Percentiles rank a stretch among this genome's conserved stretches.
Conservation (phyloP, 768 basidiomycete species). For the Hericium erinaceus region DNA sequence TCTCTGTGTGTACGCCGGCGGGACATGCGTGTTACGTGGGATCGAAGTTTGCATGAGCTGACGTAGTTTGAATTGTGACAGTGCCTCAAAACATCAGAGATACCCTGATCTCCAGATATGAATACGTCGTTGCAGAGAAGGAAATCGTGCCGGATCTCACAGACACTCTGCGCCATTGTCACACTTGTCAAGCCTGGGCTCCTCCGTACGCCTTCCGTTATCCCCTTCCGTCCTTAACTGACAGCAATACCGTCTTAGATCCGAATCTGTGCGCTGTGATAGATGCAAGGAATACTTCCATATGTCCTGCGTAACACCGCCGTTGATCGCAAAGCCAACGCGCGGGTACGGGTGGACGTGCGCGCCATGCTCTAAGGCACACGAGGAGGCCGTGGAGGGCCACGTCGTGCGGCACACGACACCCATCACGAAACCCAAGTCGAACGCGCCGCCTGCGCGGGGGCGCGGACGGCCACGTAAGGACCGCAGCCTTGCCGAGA, state of each 20-base stretch:
- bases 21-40: too few relatives aligned
- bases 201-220: conserved; percentile 50
- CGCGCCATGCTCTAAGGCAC: conserved; percentile 79
- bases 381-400: conserved; percentile 80
- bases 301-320: conserved; percentile 90
- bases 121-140: conserved; percentile 92
- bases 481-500: conserved; percentile 61
- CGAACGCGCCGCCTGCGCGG: conserved; percentile 63
- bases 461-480: conserved; percentile 74
- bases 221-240: conserved; percentile 3
- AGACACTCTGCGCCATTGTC: conserved; percentile 77
- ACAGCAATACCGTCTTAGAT: conserved; percentile 33
- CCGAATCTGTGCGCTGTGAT: conserved; percentile 83
- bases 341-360: conserved; percentile 98
- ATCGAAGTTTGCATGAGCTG: too few relatives aligned
- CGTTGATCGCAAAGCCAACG: conserved; percentile 82
- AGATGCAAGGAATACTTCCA: conserved; percentile 92
- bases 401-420: conserved; percentile 54
- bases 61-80: conserved; percentile 12
- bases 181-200: conserved; percentile 83
- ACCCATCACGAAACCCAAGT: conserved; percentile 41
- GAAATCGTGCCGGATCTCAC: conserved; percentile 88
- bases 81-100: conserved; percentile 78
- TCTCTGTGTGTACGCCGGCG: too few relatives aligned
- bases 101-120: conserved; percentile 72